Evolutionary conservation across 768 basidiomycete species (phyloP).

Genomic region (Tricholoma sp.): DNA sequence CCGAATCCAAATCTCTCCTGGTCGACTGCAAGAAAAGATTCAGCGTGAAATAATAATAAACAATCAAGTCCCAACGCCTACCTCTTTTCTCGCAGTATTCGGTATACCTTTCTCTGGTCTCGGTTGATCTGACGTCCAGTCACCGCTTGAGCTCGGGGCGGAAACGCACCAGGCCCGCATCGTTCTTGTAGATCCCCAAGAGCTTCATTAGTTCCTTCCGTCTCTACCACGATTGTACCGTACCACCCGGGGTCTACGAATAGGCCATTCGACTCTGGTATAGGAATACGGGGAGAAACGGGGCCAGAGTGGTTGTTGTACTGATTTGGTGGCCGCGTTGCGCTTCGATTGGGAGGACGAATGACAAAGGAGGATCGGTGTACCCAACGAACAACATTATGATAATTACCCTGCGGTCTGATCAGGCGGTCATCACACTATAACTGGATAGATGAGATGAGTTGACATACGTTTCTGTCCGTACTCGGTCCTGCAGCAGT

Average conservation of each 20-base stretch:
- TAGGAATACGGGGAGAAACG: slow-evolving; percentile 36
- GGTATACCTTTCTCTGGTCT: slow-evolving; percentile 53
- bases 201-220: slow-evolving; percentile 84
- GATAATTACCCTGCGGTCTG: slow-evolving; percentile 74
- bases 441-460: neutral
- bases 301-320: slow-evolving; percentile 20
- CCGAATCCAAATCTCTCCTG: slow-evolving; percentile 68
- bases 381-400: slow-evolving; percentile 83
- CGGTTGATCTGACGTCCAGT: slow-evolving; percentile 27
- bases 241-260: slow-evolving; percentile 79
- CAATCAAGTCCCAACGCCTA: slow-evolving; percentile 23
- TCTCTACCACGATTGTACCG: slow-evolving; percentile 77
- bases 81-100: slow-evolving; percentile 78
- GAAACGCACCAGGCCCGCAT: slow-evolving; percentile 64
- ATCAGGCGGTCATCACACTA: slow-evolving; percentile 7
- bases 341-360: slow-evolving; percentile 37
- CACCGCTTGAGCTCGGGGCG: slow-evolving; percentile 45
- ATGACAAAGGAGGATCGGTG: slow-evolving; percentile 75
- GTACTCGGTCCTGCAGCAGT: slow-evolving; percentile 69
- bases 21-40: slow-evolving; percentile 41
- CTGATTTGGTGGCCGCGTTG: slow-evolving; percentile 26
- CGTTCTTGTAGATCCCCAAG: slow-evolving; percentile 72
- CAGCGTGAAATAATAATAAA: slow-evolving; percentile 5
- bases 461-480: slow-evolving; percentile 73
- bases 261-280: slow-evolving; percentile 46